Conservation (phyloP, 768 basidiomycete species). For the Daedalea quercina region DNA sequence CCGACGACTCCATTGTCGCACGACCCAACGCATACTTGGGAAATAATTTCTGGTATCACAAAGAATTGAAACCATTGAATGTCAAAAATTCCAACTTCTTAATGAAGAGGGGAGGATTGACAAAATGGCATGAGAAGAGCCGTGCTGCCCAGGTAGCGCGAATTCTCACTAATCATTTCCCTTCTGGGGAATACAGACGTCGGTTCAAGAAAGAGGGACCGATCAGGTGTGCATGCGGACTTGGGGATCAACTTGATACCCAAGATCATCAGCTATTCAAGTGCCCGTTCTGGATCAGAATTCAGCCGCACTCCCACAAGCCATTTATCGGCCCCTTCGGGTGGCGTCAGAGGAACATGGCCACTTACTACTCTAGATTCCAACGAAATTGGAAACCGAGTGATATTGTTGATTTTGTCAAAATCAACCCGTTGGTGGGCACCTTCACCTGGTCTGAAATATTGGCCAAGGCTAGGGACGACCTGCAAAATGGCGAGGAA, state of each 20-base stretch:
- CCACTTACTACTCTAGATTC: too few species aligned
- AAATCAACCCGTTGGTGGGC: background rate
- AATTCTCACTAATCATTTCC: background rate
- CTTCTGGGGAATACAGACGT: conserved; percentile 3
- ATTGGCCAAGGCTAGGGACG: too few species aligned
- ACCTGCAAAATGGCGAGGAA: too few species aligned
- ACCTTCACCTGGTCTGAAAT: background rate
- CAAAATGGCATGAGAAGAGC: background rate
- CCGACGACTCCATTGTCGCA: background rate
- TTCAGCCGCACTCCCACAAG: background rate
- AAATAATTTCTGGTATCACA: conserved; percentile 1
- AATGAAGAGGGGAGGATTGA: background rate
- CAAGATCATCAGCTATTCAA: background rate
- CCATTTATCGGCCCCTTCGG: background rate
- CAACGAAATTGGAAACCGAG: background rate
- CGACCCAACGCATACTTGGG: background rate
- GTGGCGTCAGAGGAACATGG: background rate
- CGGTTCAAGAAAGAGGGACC: background rate
- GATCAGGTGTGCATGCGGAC: background rate
- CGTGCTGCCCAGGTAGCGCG: too few species aligned
- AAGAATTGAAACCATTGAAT: background rate
- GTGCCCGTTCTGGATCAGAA: background rate
- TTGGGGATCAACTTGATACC: background rate
- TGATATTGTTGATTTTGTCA: background rate
- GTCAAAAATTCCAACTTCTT: background rate